These are phyloP conservation scores for Neopestalotiopsis rosae DNA, from an alignment of 2,329 filamentous ascomycete species.

Conservation along the genomic window DNA sequence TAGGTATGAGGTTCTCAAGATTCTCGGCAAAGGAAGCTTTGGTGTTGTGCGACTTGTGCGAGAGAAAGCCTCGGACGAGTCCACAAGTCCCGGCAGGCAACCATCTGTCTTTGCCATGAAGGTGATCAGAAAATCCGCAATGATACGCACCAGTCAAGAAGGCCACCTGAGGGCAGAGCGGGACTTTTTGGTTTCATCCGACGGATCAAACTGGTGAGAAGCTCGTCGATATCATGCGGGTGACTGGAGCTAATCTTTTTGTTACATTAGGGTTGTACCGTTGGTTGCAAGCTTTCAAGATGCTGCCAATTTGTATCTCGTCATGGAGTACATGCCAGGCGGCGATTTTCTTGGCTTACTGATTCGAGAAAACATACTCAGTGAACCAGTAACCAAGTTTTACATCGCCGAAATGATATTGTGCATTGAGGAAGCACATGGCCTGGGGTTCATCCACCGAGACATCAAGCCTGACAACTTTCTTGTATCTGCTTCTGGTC, in stretches of 20 bases:
- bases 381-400: conserved; percentile 79
- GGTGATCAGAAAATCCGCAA: conserved; percentile 90
- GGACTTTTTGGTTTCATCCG: conserved; percentile 88
- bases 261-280: conserved; percentile 74
- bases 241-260: not conserved
- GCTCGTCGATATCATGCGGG: not conserved
- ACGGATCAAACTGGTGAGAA: conserved; percentile 78
- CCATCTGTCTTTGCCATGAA: conserved; percentile 92
- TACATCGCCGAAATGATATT: conserved; percentile 97
- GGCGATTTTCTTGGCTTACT: conserved; percentile 91
- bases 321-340: conserved; percentile 98
- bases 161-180: conserved; percentile 89
- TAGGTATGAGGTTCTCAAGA: conserved; percentile 80
- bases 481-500: conserved; percentile 83
- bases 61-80: conserved; percentile 51
- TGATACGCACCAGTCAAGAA: conserved; percentile 90
- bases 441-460: conserved; percentile 87
- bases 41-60: conserved; percentile 87
- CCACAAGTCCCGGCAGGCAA: conserved; percentile 19
- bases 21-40: conserved; percentile 93
- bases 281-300: conserved; percentile 92
- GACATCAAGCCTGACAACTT: conserved; percentile 99
- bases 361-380: conserved; percentile 82
- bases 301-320: conserved; percentile 80
- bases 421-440: conserved; percentile 91